A percentile compares a stretch with the other conserved stretches of the same genome.
phyloP scores from a whole-genome alignment of 352 stramenopile genomes.

The Blastocystis sp. region DNA sequence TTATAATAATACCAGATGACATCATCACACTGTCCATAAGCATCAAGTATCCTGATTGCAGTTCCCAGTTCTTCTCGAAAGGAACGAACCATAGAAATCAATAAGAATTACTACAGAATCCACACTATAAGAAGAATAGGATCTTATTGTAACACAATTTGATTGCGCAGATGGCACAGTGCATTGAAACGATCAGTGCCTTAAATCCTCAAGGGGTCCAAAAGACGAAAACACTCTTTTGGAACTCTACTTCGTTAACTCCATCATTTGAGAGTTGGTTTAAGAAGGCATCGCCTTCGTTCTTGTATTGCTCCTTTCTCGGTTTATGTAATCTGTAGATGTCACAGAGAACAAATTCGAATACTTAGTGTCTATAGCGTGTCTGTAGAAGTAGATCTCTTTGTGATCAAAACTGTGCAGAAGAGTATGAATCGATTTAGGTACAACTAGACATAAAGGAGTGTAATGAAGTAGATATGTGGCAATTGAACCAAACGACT shows the following conservation, averaged over 20 bases:
- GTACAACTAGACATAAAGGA: neutral
- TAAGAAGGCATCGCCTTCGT: conserved; percentile 11
- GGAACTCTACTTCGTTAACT: conserved; percentile 24
- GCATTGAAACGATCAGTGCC: conserved; percentile 24
- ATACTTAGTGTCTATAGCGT: conserved; percentile 54
- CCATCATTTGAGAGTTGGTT: conserved; percentile 34
- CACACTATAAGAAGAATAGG: neutral
- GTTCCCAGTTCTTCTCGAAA: conserved; percentile 11
- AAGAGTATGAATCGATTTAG: conserved; percentile 48
- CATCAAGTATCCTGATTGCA: conserved; percentile 11
- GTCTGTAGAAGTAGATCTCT: neutral
- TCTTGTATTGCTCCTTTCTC: neutral
- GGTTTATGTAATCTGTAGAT: neutral
- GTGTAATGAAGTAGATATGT: conserved; percentile 49
- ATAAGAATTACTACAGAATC: neutral
- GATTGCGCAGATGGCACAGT: conserved; percentile 6
- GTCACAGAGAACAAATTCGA: conserved; percentile 52
- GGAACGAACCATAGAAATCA: neutral
- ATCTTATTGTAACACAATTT: neutral
- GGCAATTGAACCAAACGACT: conserved; percentile 30
- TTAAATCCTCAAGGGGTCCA: neutral
- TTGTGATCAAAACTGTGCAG: conserved; percentile 22
- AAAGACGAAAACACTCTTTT: conserved; percentile 47
- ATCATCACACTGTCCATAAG: conserved; percentile 12
- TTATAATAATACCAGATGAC: neutral